phyloP scores from a whole-genome alignment of 805 yeast species.

The Schwanniomyces yamadae region DNA sequence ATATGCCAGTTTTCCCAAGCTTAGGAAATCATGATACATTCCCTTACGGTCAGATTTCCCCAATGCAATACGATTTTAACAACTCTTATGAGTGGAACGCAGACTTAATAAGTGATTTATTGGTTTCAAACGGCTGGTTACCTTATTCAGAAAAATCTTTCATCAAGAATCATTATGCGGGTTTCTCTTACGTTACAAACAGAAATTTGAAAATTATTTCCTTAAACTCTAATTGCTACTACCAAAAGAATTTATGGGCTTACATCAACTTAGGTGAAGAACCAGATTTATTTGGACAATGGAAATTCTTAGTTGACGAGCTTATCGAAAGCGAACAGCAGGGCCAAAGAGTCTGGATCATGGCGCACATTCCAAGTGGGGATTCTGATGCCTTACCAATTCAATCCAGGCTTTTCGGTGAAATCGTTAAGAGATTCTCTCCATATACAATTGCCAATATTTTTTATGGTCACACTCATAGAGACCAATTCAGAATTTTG shows the following conservation, averaged over 20 bases:
- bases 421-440: conserved; percentile 63
- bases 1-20: conserved; percentile 58
- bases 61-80: conserved; percentile 29
- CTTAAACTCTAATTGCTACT: conserved; percentile 67
- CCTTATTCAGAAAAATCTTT: conserved; percentile 21
- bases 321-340: conserved; percentile 55
- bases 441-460: conserved; percentile 67
- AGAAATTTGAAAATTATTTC: conserved; percentile 61
- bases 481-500: conserved; percentile 62
- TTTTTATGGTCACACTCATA: conserved; percentile 72
- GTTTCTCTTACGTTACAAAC: conserved; percentile 54
- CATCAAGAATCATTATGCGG: conserved; percentile 54
- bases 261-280: conserved; percentile 54
- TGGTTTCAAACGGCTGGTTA: conserved; percentile 40
- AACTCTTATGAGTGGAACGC: conserved; percentile 38
- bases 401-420: conserved; percentile 53
- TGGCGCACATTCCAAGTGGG: conserved; percentile 66
- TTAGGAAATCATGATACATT: conserved; percentile 73
- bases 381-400: conserved; percentile 58
- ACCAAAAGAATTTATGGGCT: conserved; percentile 53
- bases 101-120: conserved; percentile 35
- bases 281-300: conserved; percentile 62
- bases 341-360: conserved; percentile 69
- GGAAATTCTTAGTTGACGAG: conserved; percentile 61
- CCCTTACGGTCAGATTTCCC: conserved; percentile 72